Conservation (phyloP, 176 grass and related monocot genomes). For the Oryza meridionalis region DNA sequence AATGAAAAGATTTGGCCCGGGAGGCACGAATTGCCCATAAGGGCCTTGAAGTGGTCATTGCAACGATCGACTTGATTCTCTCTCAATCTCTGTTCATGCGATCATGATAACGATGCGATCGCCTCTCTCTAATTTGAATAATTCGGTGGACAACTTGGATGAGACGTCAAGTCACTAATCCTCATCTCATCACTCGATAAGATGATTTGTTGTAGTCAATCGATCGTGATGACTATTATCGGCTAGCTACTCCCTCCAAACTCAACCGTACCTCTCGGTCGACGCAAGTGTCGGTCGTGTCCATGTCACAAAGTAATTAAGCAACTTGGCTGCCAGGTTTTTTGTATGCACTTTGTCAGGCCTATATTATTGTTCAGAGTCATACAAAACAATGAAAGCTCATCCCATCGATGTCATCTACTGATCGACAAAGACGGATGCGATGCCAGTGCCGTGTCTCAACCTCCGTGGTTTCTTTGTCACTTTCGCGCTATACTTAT, state of each 20-base stretch:
- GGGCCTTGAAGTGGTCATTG: neutral
- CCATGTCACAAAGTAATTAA: slow-evolving; percentile 12
- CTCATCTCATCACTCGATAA: neutral
- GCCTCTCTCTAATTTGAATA: neutral
- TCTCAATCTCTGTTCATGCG: neutral
- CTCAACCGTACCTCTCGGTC: neutral
- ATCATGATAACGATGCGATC: neutral
- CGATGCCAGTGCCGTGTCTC: neutral
- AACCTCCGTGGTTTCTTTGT: neutral
- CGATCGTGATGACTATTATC: neutral
- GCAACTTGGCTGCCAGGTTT: neutral
- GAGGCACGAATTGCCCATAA: neutral
- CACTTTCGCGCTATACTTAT: neutral
- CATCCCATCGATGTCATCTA: slow-evolving; percentile 1
- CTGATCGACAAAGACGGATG: neutral
- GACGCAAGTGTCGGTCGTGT: neutral
- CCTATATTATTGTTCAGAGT: neutral
- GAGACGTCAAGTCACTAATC: neutral
- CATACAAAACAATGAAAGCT: slow-evolving; percentile 1
- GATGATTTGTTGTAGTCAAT: neutral
- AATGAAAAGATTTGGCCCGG: neutral
- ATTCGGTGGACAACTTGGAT: slow-evolving; percentile 9
- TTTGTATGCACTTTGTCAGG: neutral
- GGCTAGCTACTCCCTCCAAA: neutral
- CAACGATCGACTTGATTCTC: neutral